Conservation (phyloP, 768 basidiomycete genomes). For the Naganishia vaughanmartiniae region DNA sequence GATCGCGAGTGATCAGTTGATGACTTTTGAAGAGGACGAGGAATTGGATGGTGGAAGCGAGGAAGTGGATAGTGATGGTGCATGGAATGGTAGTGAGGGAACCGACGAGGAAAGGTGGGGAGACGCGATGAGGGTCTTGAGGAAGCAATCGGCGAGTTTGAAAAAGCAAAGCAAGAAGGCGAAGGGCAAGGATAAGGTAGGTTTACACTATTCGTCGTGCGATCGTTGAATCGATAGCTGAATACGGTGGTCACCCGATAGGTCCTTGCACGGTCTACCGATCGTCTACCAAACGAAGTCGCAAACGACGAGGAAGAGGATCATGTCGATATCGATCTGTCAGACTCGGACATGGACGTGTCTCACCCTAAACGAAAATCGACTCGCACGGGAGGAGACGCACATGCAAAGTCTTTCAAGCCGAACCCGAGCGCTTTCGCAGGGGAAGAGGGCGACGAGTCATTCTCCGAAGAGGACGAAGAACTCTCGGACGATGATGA, state of each 20-base stretch:
- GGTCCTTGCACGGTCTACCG: constrained; percentile 7
- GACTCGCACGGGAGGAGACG: constrained; percentile 4
- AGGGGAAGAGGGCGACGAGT: not conserved
- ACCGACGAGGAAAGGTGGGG: constrained; percentile 52
- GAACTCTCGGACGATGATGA: constrained; percentile 21
- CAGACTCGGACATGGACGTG: constrained; percentile 13
- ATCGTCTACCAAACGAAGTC: not conserved
- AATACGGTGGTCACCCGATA: not conserved
- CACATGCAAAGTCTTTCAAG: constrained; percentile 38
- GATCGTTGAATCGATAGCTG: not conserved
- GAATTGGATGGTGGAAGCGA: constrained; percentile 42
- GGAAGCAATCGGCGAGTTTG: constrained; percentile 38
- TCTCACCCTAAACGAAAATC: constrained; percentile 24
- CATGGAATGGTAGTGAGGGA: constrained; percentile 50
- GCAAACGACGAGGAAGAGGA: not conserved
- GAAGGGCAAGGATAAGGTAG: constrained; percentile 12
- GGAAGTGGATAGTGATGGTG: constrained; percentile 53
- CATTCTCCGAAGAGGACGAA: constrained; percentile 21
- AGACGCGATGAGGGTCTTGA: constrained; percentile 47
- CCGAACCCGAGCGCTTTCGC: constrained; percentile 32
- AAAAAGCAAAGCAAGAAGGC: constrained; percentile 39
- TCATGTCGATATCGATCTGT: constrained; percentile 7
- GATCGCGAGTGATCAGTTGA: constrained; percentile 47
- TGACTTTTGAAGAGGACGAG: constrained; percentile 41
- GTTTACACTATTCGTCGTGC: not conserved